A percentile compares a stretch with the other conserved stretches of the same genome.
Evolutionary conservation across 352 stramenopile genomes (phyloP).

Genomic region (Pythium periplocum): DNA sequence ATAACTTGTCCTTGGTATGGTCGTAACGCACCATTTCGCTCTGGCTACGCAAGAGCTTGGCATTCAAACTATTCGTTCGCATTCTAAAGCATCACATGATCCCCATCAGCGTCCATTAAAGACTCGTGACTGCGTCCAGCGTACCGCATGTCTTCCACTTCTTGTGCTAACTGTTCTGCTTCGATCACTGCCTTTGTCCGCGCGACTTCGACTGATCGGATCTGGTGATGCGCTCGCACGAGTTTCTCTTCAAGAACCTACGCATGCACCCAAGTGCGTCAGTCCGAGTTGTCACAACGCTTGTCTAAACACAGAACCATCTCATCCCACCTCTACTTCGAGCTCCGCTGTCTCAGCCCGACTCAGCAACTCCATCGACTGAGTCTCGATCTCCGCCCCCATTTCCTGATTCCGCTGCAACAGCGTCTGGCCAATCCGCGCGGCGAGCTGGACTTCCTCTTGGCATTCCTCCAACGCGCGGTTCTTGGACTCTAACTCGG

Average conservation of each 20-base stretch:
- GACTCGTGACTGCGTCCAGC: background rate
- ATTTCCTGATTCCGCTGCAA: constrained; percentile 46
- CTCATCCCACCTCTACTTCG: constrained; percentile 21
- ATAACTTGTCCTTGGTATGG: constrained; percentile 8
- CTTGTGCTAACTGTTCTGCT: constrained; percentile 27
- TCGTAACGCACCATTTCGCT: constrained; percentile 17
- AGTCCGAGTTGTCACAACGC: background rate
- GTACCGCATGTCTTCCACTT: constrained; percentile 21
- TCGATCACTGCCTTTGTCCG: constrained; percentile 27
- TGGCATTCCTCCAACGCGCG: constrained; percentile 43
- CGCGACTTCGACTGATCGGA: constrained; percentile 34
- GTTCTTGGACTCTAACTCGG: constrained; percentile 41
- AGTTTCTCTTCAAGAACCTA: constrained; percentile 32
- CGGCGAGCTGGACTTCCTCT: constrained; percentile 41
- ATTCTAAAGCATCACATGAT: constrained; percentile 8
- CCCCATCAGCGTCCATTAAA: background rate
- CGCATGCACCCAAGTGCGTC: background rate
- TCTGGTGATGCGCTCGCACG: constrained; percentile 22
- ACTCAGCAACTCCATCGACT: constrained; percentile 26
- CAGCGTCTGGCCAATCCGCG: constrained; percentile 42
- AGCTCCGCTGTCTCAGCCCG: constrained; percentile 38
- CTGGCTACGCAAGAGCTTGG: constrained; percentile 15
- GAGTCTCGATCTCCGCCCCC: constrained; percentile 31
- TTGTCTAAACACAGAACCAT: background rate
- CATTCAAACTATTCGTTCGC: constrained; percentile 5